Conservation (phyloP, 257 asterid genomes). For the Schizonepeta tenuifolia region DNA sequence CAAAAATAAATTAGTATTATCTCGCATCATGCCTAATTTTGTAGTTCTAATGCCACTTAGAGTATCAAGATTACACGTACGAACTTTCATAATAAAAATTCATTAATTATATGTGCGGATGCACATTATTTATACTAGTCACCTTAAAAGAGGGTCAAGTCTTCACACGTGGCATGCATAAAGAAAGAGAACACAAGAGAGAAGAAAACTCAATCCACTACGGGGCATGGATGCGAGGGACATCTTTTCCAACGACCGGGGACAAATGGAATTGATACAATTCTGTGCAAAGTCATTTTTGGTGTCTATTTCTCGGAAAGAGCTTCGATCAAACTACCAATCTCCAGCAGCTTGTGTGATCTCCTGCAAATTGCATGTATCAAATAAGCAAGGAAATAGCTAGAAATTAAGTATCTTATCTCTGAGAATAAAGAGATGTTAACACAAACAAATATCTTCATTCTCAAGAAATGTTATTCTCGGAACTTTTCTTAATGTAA, state of each 20-base stretch:
- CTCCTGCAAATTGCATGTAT: constrained; percentile 9
- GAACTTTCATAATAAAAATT: no score
- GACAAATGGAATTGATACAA: neutral
- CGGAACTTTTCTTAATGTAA: neutral
- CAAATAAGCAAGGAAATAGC: neutral
- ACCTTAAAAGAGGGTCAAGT: neutral
- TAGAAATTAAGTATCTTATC: no score
- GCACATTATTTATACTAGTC: no score
- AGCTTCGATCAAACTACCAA: constrained; percentile 20
- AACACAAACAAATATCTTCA: no score
- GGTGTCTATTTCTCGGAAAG: constrained; percentile 6
- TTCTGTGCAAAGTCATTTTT: neutral
- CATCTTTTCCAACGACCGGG: neutral
- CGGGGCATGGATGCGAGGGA: neutral
- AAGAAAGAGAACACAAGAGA: neutral
- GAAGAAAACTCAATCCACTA: neutral
- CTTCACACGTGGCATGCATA: neutral
- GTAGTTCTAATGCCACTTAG: no score
- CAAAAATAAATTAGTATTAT: no score
- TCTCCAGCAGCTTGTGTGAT: constrained; percentile 4
- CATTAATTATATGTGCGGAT: no score
- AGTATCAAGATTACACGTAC: no score
- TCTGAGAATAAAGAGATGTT: no score
- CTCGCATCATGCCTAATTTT: no score
- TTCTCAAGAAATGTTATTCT: neutral